Evolutionary conservation across 108 stramenopile species (phyloP).

Genomic region (Cyclostephanos tholiformis): DNA sequence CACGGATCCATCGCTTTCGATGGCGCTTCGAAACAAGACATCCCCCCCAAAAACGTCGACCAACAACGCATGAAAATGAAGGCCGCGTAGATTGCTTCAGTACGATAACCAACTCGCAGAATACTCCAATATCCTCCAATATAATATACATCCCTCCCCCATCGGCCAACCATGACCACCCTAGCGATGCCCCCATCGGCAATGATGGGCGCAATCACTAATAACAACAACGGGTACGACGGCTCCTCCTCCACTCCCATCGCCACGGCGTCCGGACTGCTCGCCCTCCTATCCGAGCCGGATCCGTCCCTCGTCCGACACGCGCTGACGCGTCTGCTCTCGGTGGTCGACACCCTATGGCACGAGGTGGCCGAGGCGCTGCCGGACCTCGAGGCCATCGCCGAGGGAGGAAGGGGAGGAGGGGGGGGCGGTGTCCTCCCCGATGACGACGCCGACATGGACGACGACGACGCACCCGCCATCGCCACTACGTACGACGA

Average conservation of each 20-base stretch:
- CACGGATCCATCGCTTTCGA: background rate
- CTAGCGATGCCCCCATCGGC: constrained; percentile 8
- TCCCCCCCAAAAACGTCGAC: too few species aligned
- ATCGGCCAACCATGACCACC: background rate
- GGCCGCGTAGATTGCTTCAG: background rate
- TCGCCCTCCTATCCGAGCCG: constrained; percentile 76
- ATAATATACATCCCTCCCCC: too few species aligned
- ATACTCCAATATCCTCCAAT: too few species aligned
- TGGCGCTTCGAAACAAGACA: background rate
- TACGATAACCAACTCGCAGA: too few species aligned
- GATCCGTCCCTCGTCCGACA: constrained; percentile 56
- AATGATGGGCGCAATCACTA: background rate
- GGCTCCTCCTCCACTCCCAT: constrained; percentile 15
- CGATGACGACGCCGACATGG: constrained; percentile 2
- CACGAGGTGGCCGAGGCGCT: constrained; percentile 84
- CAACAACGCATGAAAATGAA: too few species aligned
- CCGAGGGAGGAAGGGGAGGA: constrained; percentile 63
- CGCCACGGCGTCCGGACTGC: constrained; percentile 71
- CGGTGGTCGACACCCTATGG: constrained; percentile 79
- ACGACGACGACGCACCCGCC: background rate
- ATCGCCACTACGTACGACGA: constrained; percentile 6
- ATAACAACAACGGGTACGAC: background rate
- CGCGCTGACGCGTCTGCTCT: constrained; percentile 63
- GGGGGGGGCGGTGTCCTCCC: constrained; percentile 20
- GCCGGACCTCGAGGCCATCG: constrained; percentile 81